Evolutionary conservation across 2,329 filamentous ascomycete species (phyloP), one percentile per base, ranked within the genome.

Genomic region (Bipolaris bicolor): DNA sequence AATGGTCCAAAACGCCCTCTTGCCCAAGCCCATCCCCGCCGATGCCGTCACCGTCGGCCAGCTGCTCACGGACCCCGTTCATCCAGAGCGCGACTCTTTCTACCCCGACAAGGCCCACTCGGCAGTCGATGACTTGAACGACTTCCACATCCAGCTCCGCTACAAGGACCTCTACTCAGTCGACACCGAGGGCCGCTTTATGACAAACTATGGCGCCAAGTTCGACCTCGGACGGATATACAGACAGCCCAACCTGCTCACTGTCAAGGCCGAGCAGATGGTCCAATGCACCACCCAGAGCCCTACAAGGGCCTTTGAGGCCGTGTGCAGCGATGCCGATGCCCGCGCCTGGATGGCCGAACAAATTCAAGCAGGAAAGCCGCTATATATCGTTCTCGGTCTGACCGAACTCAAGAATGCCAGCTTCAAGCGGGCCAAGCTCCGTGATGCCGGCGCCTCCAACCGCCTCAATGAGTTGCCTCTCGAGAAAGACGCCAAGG

Each of bases 341-440:
- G 72, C 73, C 5, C 60, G 69, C 45, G 50, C 61, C 16, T 76
- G 74, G 74, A 72, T 76, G 36, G 60, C 62, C 24, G 59, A 70
- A 16, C 60, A 69, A 15, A 65, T 68, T 15, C 65, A 67, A 55
- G 65, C 67, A 9, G 66, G 64, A 24, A 67, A 73, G 55, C 67
- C 71, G 4, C 66, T 75, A 31, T 76, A 74, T 59, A 67, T 76
- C 16, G 65, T 76, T 13, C 63, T 76, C 5, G 74, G 74, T 13
- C 51, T 74, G n/a, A 76, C 74, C 7, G 74, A 76, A 65, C 67
- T 76, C 33, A 75, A 76, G 64, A 75, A 75, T 40, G 74, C 73
- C 7, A 61, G 64, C 3, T 76, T 76, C 66, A 74, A 71, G 64
- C 68, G 74, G 20, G 74, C 72, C 18, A 75, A 69, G 46, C 67